Percentiles rank a stretch among this genome's conserved stretches.
Evolutionary conservation across 1,284 basidiomycete species (phyloP).

Genomic region (Rhodotorula sp.): DNA sequence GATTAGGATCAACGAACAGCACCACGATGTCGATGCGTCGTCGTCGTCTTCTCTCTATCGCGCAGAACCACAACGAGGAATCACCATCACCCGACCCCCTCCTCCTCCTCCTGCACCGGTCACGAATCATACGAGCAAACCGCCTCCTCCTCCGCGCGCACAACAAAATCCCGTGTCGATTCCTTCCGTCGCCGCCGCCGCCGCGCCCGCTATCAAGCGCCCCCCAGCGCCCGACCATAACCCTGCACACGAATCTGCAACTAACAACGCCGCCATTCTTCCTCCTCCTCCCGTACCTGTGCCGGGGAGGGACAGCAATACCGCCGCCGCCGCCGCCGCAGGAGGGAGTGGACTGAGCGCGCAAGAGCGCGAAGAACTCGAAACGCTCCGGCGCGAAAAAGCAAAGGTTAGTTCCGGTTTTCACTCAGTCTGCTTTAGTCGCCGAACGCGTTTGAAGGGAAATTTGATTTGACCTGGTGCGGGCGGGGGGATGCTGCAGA

Average conservation of each 20-base stretch:
- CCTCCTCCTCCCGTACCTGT: too few species aligned
- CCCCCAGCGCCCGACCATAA: too few species aligned
- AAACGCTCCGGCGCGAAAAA: constrained; percentile 21
- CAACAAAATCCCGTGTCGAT: too few species aligned
- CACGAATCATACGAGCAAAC: not conserved
- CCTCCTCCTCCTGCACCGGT: not conserved
- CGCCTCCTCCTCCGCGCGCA: not conserved
- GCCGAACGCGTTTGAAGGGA: too few species aligned
- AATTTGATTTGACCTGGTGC: not conserved
- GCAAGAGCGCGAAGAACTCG: constrained; percentile 19
- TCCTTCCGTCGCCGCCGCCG: too few species aligned
- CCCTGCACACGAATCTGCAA: too few species aligned
- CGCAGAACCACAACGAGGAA: constrained; percentile 16
- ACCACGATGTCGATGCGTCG: too few species aligned
- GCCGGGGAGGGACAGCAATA: not conserved
- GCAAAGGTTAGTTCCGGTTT: constrained; percentile 6
- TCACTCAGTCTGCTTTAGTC: too few species aligned
- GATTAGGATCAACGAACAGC: constrained; percentile 8
- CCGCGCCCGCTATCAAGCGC: too few species aligned
- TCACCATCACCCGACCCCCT: not conserved
- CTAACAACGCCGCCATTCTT: too few species aligned
- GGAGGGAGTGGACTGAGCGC: not conserved
- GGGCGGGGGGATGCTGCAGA: not conserved
- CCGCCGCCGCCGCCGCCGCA: not conserved
- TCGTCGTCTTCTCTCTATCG: constrained; percentile 7